phyloP scores from a whole-genome alignment of 1,284 basidiomycete species.

The Ceratobasidium sp. region DNA sequence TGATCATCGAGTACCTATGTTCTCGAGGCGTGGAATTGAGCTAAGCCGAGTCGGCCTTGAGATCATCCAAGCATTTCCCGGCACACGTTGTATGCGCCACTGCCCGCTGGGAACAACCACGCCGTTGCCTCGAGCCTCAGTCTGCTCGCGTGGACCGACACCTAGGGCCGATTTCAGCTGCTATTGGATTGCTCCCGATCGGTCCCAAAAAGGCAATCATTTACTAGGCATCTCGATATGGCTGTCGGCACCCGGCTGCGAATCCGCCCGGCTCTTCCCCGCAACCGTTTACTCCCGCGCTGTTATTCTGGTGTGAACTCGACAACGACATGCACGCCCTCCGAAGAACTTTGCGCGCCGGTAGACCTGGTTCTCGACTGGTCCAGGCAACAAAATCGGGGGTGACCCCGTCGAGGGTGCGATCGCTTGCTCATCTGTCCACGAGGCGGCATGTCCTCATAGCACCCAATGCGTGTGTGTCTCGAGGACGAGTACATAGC shows the following conservation, averaged over 20 bases:
- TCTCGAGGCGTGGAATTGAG: background rate
- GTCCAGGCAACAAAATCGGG: background rate
- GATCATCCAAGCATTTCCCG: constrained; percentile 6
- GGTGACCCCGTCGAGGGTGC: background rate
- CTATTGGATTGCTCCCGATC: constrained; percentile 4
- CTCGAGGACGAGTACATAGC: constrained; percentile 15
- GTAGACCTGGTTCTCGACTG: constrained; percentile 16
- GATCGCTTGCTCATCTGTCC: constrained; percentile 12
- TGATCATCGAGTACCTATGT: background rate
- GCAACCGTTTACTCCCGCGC: background rate
- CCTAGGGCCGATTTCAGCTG: background rate
- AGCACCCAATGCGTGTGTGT: constrained; percentile 1
- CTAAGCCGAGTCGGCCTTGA: constrained; percentile 1
- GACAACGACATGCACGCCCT: constrained; percentile 9
- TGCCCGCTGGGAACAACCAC: constrained; percentile 13
- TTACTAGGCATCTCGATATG: constrained; percentile 13
- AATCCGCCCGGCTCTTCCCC: background rate
- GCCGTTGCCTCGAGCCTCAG: constrained; percentile 31
- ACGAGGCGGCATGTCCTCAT: background rate
- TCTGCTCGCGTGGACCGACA: constrained; percentile 8
- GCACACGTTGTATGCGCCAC: constrained; percentile 26
- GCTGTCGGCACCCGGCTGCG: background rate
- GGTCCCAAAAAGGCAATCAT: constrained; percentile 28
- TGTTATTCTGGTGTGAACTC: background rate
- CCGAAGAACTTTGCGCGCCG: background rate